A percentile compares a stretch with the other conserved stretches of the same genome.
These are phyloP conservation scores for Neofusicoccum ribis DNA, from an alignment of 2,329 filamentous ascomycete genomes.

Conservation along the genomic window DNA sequence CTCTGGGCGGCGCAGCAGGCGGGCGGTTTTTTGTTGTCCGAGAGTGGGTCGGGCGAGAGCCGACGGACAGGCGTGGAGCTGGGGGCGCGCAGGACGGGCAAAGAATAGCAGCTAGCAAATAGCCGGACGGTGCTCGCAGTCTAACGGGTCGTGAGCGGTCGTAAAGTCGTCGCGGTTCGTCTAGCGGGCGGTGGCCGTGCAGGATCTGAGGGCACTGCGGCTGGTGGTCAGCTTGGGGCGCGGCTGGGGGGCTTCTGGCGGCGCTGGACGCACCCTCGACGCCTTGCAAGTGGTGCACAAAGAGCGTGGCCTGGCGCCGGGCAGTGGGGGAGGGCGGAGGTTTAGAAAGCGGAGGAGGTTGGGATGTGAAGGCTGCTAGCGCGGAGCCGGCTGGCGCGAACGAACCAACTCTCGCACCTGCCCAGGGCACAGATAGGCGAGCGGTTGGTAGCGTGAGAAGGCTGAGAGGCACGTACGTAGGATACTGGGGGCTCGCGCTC, in stretches of 20 bases:
- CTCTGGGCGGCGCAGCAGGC: slow-evolving; percentile 16
- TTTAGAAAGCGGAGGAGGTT: slow-evolving; percentile 42
- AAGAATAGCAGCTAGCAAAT: slow-evolving; percentile 19
- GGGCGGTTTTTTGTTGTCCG: slow-evolving; percentile 17
- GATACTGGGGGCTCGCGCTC: neutral
- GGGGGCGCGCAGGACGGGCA: slow-evolving; percentile 15
- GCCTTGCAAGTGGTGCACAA: slow-evolving; percentile 17
- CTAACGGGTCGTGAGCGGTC: slow-evolving; percentile 19
- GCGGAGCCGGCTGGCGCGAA: slow-evolving; percentile 24
- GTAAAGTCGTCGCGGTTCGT: slow-evolving; percentile 20
- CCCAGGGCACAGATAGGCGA: slow-evolving; percentile 38
- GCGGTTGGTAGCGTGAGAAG: slow-evolving; percentile 24
- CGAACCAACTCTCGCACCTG: slow-evolving; percentile 32
- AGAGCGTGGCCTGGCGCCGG: slow-evolving; percentile 27
- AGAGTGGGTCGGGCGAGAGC: slow-evolving; percentile 9
- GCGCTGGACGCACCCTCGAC: slow-evolving; percentile 24
- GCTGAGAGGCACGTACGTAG: slow-evolving; percentile 15
- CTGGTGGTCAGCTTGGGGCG: slow-evolving; percentile 5
- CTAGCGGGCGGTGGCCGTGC: slow-evolving; percentile 9
- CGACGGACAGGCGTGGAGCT: slow-evolving; percentile 17
- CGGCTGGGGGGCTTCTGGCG: neutral
- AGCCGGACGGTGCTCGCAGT: slow-evolving; percentile 14
- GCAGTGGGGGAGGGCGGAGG: slow-evolving; percentile 32
- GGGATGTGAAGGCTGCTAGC: slow-evolving; percentile 41
- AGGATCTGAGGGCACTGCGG: slow-evolving; percentile 8